Evolutionary conservation across 2,329 filamentous ascomycete genomes (phyloP).

Genomic region (Monosporascus sp.): DNA sequence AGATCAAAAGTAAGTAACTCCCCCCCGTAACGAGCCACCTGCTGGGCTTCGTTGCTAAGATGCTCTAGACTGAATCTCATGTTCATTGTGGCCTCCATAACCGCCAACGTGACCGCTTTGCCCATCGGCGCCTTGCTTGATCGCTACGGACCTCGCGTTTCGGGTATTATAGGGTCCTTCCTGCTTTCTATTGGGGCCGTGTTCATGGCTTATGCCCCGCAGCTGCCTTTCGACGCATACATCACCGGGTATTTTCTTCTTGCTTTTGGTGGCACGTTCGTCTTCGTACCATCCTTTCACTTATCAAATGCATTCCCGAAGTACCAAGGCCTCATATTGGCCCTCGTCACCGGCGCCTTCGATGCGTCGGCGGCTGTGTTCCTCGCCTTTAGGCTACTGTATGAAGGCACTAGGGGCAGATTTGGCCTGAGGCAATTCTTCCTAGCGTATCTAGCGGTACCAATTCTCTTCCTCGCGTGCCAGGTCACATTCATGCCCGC

Average conservation of each 20-base stretch:
- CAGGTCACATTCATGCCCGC: conserved; percentile 35
- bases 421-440: conserved; percentile 35
- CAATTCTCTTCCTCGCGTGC: conserved; percentile 29
- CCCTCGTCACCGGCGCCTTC: conserved; percentile 57
- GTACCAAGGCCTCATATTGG: conserved; percentile 54
- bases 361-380: conserved; percentile 59
- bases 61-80: conserved; percentile 61
- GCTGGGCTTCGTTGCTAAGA: conserved; percentile 11
- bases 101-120: conserved; percentile 61
- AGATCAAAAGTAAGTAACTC: neutral
- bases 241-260: conserved; percentile 54
- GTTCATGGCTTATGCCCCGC: conserved; percentile 53
- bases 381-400: conserved; percentile 51
- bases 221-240: conserved; percentile 55
- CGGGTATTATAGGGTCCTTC: conserved; percentile 54
- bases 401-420: conserved; percentile 35
- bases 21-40: conserved; percentile 20
- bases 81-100: conserved; percentile 64
- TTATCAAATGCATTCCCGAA: conserved; percentile 60
- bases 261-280: conserved; percentile 55
- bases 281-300: conserved; percentile 61
- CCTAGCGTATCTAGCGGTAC: conserved; percentile 31
- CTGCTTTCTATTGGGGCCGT: conserved; percentile 53
- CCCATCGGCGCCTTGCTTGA: conserved; percentile 63
- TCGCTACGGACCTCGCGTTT: conserved; percentile 57